phyloP scores from a whole-genome alignment of 805 yeast species.

The Candida tibetensis region DNA sequence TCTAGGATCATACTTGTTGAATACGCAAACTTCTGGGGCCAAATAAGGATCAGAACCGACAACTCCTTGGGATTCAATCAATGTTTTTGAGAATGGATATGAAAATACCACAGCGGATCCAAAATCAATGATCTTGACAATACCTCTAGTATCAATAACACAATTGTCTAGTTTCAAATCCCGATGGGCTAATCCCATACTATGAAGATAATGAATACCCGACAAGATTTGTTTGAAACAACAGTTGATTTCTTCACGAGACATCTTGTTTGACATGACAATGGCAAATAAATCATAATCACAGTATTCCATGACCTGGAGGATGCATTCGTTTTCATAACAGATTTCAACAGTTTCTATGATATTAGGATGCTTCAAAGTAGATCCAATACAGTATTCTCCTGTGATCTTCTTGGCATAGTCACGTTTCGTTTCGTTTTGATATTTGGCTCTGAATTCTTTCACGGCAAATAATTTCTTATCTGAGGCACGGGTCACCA shows the following conservation, averaged over 20 bases:
- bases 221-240: constrained; percentile 83
- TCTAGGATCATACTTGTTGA: constrained; percentile 81
- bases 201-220: constrained; percentile 79
- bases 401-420: constrained; percentile 91
- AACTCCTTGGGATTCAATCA: constrained; percentile 77
- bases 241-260: constrained; percentile 73
- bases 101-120: constrained; percentile 91
- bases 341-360: constrained; percentile 89
- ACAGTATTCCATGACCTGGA: constrained; percentile 93
- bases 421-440: constrained; percentile 74
- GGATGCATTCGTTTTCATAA: constrained; percentile 80
- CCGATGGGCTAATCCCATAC: constrained; percentile 85
- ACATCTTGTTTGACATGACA: constrained; percentile 91
- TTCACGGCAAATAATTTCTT: constrained; percentile 82
- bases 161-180: constrained; percentile 92
- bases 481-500: constrained; percentile 67
- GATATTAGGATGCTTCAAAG: constrained; percentile 84
- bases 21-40: constrained; percentile 89
- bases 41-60: constrained; percentile 88
- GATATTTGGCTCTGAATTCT: constrained; percentile 78
- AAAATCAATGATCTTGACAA: constrained; percentile 87
- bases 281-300: constrained; percentile 91
- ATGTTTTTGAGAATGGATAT: constrained; percentile 73
- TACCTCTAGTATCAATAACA: constrained; percentile 78
- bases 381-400: constrained; percentile 91